A percentile compares a stretch with the other conserved stretches of the same genome.
phyloP scores from a whole-genome alignment of 257 asterid genomes.

The Forsythia suspensa region DNA sequence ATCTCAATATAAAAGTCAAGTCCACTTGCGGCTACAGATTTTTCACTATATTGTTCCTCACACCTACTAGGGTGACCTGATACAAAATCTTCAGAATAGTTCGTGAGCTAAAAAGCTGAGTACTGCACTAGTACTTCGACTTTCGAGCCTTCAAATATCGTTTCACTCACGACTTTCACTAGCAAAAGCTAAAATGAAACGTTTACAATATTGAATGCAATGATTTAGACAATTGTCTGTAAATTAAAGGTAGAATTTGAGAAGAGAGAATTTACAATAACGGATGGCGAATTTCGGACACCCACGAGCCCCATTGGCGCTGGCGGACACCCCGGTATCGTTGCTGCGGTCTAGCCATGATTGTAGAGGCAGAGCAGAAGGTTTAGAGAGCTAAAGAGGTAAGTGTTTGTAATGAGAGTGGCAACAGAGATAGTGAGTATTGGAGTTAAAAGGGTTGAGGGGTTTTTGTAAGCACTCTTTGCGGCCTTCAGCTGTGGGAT shows the following conservation, averaged over 20 bases:
- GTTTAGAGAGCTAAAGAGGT: background rate
- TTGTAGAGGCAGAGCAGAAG: background rate
- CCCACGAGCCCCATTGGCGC: constrained; percentile 99
- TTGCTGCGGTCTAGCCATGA: constrained; percentile 73
- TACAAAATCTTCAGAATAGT: background rate
- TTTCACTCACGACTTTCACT: background rate
- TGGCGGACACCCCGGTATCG: constrained; percentile 90
- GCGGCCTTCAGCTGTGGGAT: constrained; percentile 49
- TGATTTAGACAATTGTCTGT: background rate
- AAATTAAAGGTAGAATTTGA: background rate
- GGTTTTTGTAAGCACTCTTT: constrained; percentile 57
- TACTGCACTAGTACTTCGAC: background rate
- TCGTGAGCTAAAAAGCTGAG: too few relatives aligned
- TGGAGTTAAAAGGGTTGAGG: constrained; percentile 17
- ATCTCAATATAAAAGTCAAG: background rate
- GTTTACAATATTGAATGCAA: background rate
- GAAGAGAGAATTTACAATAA: constrained; percentile 43
- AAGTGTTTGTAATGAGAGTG: constrained; percentile 20
- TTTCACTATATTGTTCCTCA: background rate
- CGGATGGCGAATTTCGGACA: constrained; percentile 97
- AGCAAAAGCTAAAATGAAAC: background rate
- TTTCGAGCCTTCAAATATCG: background rate
- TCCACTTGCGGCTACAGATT: background rate
- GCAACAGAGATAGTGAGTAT: background rate
- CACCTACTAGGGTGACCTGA: background rate